phyloP scores from a whole-genome alignment of 2,329 filamentous ascomycete species.

The Claviceps humidiphila region DNA sequence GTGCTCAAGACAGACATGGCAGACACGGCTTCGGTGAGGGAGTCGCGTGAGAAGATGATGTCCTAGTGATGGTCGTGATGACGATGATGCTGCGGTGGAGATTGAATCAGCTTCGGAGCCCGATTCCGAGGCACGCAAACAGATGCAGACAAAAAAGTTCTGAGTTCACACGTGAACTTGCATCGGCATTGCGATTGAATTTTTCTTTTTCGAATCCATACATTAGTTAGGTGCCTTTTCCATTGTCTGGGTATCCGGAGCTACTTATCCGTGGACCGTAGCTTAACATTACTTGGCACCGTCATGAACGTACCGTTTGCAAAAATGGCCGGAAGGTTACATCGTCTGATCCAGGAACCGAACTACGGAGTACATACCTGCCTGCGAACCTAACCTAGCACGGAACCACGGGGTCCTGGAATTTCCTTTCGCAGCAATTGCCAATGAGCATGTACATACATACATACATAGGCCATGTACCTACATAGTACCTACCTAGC shows the following conservation, averaged over 20 bases:
- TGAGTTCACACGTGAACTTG: neutral
- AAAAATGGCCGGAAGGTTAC: no score
- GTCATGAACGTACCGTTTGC: neutral
- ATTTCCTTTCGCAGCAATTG: neutral
- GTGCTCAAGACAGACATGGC: neutral
- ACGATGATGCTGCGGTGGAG: neutral
- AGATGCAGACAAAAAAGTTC: neutral
- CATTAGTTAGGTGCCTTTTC: no score
- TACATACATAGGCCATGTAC: no score
- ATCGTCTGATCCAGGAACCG: neutral
- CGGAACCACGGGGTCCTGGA: neutral
- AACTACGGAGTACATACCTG: neutral
- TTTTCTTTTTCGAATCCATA: no score
- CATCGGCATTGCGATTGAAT: neutral
- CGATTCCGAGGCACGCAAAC: neutral
- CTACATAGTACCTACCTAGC: no score
- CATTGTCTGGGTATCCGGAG: neutral
- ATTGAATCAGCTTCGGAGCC: neutral
- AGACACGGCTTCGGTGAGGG: neutral
- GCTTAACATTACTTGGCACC: slow-evolving; percentile 1
- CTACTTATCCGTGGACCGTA: neutral
- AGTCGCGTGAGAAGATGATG: neutral
- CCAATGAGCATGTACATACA: no score
- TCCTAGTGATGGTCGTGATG: neutral
- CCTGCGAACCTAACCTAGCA: no score